Evolutionary conservation across 139 green algal species (phyloP).

Genomic region (Chlorokybus atmophyticus): DNA sequence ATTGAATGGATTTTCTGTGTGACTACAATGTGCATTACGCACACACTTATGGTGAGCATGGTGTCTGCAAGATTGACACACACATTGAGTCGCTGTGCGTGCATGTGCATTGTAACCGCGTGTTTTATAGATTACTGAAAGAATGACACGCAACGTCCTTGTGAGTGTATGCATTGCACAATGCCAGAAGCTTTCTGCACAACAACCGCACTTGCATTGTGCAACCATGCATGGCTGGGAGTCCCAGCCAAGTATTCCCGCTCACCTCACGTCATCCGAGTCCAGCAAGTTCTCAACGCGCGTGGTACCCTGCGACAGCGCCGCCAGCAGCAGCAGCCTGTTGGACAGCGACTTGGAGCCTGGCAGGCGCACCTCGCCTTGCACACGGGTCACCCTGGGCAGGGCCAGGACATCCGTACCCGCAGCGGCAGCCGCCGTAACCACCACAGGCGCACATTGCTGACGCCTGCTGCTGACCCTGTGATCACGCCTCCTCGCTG

Average conservation of each 20-base stretch:
- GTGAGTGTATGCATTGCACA: no score
- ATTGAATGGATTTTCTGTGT: no score
- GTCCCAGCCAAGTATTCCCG: slow-evolving; percentile 29
- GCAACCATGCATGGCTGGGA: background rate
- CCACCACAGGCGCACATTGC: background rate
- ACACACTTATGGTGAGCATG: no score
- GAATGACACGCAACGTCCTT: no score
- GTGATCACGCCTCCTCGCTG: no score
- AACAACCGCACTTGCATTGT: slow-evolving; percentile 15
- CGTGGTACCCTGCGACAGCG: slow-evolving; percentile 42
- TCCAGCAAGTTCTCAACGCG: slow-evolving; percentile 87
- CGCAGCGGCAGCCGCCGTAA: background rate
- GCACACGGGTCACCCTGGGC: background rate
- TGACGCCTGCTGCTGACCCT: background rate
- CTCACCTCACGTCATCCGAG: slow-evolving; percentile 91
- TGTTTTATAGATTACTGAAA: background rate
- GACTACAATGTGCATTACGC: no score
- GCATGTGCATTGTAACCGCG: background rate
- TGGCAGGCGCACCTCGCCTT: slow-evolving; percentile 58
- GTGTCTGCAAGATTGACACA: no score
- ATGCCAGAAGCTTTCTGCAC: no score
- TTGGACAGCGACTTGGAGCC: slow-evolving; percentile 97
- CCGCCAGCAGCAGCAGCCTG: slow-evolving; percentile 84
- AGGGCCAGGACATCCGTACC: background rate
- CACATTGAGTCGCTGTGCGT: no score